Evolutionary conservation across 345 rosid genomes (phyloP), one percentile per base, ranked within the genome.

Genomic region (Salix purpurea): DNA sequence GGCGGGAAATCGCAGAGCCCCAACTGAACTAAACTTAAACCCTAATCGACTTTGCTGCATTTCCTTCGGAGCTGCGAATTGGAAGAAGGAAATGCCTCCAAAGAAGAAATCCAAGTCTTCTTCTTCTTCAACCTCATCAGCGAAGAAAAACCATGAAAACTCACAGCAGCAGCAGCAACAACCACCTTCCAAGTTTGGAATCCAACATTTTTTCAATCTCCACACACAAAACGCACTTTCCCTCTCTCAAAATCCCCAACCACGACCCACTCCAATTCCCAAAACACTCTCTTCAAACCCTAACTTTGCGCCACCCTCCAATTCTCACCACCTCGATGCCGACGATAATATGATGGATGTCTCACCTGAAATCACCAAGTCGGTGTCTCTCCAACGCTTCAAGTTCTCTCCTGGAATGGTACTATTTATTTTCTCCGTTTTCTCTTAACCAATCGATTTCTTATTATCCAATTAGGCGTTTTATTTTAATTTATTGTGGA

Each of bases 331-430:
- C 61, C 4, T 9, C 48, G 54, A 19, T 52, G 2, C 54, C 1
- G 37, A 56, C 15, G 65, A 44, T 44, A 44, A 14, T 14, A 14
- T 44, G 5, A 44, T 14, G 50, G 30, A 6, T 36, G 54, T 71
- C 36, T 91, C 97, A 6, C 97, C 98, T 65, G 87, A 86, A 77
- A 23, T 84, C 75, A 77, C 89, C 84, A 91, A 88, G 85, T 84
- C 87, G 62, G 9, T 52, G 44, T 66, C 90, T 64, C 78, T 73
- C 58, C 87, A 87, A 76, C 93, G 91, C 80, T 79, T 88, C 85
- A 90, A 84, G 67, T 93, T 93, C 92, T 96, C 99, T 23, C 98
- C 99, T 76, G 90, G 91, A 81, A 89, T 89, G 98, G 99, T 96
- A 77, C 72, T 52, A 56, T 19, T 19, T 26, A 11, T 6, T 48